phyloP scores from a whole-genome alignment of 2,329 filamentous ascomycete species.

The Conoideocrella luteorostrata region DNA sequence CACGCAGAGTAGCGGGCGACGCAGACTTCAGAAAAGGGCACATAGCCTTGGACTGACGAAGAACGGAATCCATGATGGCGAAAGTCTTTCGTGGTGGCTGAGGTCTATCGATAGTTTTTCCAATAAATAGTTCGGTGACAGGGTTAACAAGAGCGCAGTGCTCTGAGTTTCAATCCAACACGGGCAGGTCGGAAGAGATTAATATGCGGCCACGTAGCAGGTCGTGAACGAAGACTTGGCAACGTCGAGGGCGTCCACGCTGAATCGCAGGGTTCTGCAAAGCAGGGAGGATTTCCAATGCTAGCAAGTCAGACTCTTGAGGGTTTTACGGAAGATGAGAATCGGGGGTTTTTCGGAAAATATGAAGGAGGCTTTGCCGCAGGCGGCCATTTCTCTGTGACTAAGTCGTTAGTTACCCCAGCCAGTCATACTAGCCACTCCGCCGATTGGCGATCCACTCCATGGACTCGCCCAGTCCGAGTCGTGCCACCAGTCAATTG shows the following conservation, averaged over 20 bases:
- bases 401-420: no score
- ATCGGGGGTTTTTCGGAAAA: neutral
- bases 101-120: no score
- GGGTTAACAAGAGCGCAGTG: neutral
- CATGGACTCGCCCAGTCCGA: neutral
- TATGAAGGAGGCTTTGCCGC: neutral
- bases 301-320: neutral
- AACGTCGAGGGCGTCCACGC: neutral
- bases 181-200: neutral
- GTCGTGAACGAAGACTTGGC: neutral
- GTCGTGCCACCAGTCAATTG: neutral
- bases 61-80: constrained; percentile 75
- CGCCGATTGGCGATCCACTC: neutral
- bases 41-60: constrained; percentile 92
- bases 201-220: neutral
- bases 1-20: constrained; percentile 82
- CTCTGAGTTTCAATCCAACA: neutral
- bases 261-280: constrained; percentile 4
- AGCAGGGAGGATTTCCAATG: neutral
- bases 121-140: neutral
- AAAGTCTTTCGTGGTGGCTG: neutral
- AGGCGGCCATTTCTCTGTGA: no score
- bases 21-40: constrained; percentile 97
- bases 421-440: neutral
- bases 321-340: neutral